Conservation (phyloP, 371 early-diverging fungal species). For the Quaeritorhiza haematococci region DNA sequence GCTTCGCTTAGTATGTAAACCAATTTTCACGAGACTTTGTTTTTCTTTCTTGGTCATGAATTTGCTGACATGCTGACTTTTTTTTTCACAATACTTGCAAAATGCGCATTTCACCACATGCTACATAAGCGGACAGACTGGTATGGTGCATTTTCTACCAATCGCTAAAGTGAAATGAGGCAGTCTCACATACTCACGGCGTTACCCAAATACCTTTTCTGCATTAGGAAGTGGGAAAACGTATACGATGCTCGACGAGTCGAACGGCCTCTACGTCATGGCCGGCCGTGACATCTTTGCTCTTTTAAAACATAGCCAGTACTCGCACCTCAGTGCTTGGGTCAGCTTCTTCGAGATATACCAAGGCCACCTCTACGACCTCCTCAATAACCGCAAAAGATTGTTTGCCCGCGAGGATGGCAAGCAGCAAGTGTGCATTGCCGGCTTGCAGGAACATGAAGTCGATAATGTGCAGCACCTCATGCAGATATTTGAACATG, state of each 20-base stretch:
- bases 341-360: conserved; percentile 97
- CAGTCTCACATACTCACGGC: too few species aligned
- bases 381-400: conserved; percentile 79
- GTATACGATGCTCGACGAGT: conserved; percentile 91
- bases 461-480: conserved; percentile 66
- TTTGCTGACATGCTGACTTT: not conserved
- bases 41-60: conserved; percentile 5
- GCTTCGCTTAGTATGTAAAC: conserved; percentile 94
- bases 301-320: conserved; percentile 38
- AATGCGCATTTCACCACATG: not conserved
- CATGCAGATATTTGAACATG: conserved; percentile 87
- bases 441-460: conserved; percentile 76
- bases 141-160: conserved; percentile 21
- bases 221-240: conserved; percentile 96
- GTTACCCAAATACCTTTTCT: too few species aligned
- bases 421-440: conserved; percentile 87
- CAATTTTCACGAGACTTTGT: not conserved
- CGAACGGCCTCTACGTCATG: conserved; percentile 76
- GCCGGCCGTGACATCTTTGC: conserved; percentile 89
- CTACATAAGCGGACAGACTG: conserved; percentile 85
- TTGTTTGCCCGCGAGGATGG: conserved; percentile 93
- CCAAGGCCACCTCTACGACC: conserved; percentile 91
- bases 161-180: too few species aligned
- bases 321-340: conserved; percentile 68
- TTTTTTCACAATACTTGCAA: not conserved